phyloP scores from a whole-genome alignment of 257 asterid genomes.

The Petunia axillaris region DNA sequence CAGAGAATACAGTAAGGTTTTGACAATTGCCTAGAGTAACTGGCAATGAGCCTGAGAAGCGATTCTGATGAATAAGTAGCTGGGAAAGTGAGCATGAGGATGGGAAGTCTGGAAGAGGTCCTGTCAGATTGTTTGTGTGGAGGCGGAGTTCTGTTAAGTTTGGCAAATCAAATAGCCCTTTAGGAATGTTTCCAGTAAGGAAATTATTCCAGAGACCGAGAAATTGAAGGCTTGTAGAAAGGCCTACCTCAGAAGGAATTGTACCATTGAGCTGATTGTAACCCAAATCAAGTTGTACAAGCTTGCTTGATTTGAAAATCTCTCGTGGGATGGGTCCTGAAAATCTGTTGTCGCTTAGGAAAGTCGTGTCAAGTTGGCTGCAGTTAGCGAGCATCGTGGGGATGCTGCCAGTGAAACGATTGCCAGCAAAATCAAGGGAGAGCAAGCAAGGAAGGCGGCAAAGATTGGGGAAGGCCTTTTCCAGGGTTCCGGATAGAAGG shows the following conservation, averaged over 20 bases:
- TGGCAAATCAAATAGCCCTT: constrained; percentile 39
- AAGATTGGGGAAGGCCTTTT: constrained; percentile 32
- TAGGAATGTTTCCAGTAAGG: constrained; percentile 46
- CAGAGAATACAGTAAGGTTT: constrained; percentile 38
- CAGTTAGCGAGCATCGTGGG: constrained; percentile 49
- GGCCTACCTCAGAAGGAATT: constrained; percentile 34
- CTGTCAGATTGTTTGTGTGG: constrained; percentile 37
- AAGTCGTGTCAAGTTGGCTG: constrained; percentile 35
- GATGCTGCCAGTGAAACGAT: constrained; percentile 41
- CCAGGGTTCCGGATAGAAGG: constrained; percentile 38
- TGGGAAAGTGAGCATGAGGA: constrained; percentile 41
- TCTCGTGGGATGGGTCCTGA: constrained; percentile 44
- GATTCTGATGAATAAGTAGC: constrained; percentile 35
- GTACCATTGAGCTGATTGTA: constrained; percentile 39
- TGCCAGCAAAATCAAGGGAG: constrained; percentile 44
- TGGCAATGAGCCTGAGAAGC: constrained; percentile 46
- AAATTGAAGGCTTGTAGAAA: constrained; percentile 14
- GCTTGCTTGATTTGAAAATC: constrained; percentile 42
- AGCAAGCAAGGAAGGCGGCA: constrained; percentile 42
- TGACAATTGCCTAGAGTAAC: constrained; percentile 40
- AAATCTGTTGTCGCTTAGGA: constrained; percentile 40
- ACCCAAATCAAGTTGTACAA: constrained; percentile 47
- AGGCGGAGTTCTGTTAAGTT: constrained; percentile 35
- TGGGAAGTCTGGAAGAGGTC: constrained; percentile 37
- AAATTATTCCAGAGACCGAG: constrained; percentile 29